Conservation (phyloP, 352 stramenopile genomes). For the Phytophthora chlamydospora region DNA sequence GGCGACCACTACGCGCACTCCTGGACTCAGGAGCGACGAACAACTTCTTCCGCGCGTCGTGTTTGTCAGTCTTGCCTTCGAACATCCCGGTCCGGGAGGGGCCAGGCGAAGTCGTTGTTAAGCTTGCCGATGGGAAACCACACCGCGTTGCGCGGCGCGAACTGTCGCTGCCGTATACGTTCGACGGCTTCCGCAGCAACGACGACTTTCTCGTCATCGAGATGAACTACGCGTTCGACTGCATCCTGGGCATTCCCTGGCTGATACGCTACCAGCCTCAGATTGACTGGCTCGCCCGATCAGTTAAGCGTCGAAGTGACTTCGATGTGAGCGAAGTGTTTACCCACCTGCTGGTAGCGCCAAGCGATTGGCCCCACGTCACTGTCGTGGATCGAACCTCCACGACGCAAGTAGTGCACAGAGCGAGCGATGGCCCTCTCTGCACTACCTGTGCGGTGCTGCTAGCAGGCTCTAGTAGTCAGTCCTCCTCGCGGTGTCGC, state of each 20-base stretch:
- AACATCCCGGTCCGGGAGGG: constrained; percentile 2
- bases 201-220: constrained; percentile 27
- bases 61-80: constrained; percentile 11
- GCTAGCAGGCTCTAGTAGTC: not conserved
- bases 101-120: constrained; percentile 8
- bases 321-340: constrained; percentile 25
- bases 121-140: constrained; percentile 22
- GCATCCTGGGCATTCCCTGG: constrained; percentile 29
- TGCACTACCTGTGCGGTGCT: constrained; percentile 6
- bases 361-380: constrained; percentile 17
- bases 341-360: constrained; percentile 13
- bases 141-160: constrained; percentile 3
- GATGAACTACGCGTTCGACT: constrained; percentile 32
- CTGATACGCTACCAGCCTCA: constrained; percentile 10
- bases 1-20: constrained; percentile 15
- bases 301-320: constrained; percentile 12
- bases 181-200: constrained; percentile 18
- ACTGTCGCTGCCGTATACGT: constrained; percentile 9
- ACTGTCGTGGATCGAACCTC: constrained; percentile 5
- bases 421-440: constrained; percentile 23
- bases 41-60: constrained; percentile 24
- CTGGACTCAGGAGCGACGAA: constrained; percentile 33
- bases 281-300: constrained; percentile 17
- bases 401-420: constrained; percentile 7
- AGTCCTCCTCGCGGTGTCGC: too few relatives aligned